Percentiles rank a stretch among this genome's conserved stretches.
Evolutionary conservation across 306 rosid species (phyloP).

Genomic region (Malus sylvestris): DNA sequence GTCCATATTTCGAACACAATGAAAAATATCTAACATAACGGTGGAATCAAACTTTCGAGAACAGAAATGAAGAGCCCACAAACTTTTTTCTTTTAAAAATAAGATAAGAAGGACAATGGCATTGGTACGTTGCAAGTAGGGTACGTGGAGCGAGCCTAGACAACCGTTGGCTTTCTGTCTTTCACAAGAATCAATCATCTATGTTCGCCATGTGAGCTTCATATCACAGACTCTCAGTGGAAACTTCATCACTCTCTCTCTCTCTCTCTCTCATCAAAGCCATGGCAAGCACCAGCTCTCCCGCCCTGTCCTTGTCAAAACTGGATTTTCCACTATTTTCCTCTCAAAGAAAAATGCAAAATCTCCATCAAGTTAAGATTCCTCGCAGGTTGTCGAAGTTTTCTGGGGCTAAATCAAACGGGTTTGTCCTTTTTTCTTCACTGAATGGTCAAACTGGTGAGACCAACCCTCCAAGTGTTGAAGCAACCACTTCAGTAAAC

Average conservation of each 20-base stretch:
- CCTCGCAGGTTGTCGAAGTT: slow-evolving; percentile 2
- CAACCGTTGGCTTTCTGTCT: not conserved
- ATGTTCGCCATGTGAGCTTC: not conserved
- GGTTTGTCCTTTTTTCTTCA: slow-evolving; percentile 27
- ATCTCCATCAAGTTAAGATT: slow-evolving; percentile 3
- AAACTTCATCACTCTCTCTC: not conserved
- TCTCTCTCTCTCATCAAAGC: not conserved
- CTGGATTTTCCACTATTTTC: slow-evolving; percentile 2
- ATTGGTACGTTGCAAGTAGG: slow-evolving; percentile 8
- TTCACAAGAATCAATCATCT: not conserved
- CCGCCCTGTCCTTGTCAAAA: slow-evolving; percentile 20
- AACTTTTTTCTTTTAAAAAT: not conserved
- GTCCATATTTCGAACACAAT: no score
- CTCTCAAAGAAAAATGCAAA: not conserved
- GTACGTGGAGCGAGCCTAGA: slow-evolving; percentile 18
- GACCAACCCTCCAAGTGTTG: not conserved
- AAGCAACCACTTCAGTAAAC: slow-evolving; percentile 6
- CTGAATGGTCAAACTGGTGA: slow-evolving; percentile 25
- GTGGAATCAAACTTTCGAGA: not conserved
- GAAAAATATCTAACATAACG: no score
- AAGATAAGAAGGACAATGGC: not conserved
- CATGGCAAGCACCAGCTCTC: slow-evolving; percentile 27
- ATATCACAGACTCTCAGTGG: not conserved
- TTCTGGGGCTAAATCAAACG: slow-evolving; percentile 14
- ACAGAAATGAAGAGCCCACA: not conserved